Percentiles rank a stretch among this genome's conserved stretches.
These are phyloP conservation scores for Candida khao-thaluensis DNA, from an alignment of 805 yeast species.

Conservation along the genomic window DNA sequence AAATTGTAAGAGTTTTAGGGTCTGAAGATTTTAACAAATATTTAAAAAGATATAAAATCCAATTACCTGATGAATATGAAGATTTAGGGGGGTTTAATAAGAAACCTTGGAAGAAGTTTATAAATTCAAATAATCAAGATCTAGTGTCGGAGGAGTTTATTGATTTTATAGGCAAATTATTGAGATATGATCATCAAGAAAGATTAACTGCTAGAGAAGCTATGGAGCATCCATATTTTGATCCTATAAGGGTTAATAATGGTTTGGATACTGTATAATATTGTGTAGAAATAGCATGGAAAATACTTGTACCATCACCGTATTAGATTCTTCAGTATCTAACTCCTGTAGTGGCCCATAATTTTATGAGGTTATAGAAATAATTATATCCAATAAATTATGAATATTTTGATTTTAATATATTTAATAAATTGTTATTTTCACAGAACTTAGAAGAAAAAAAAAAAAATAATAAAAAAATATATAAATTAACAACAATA, in stretches of 20 bases:
- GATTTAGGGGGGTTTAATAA: constrained; percentile 64
- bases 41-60: constrained; percentile 66
- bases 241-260: constrained; percentile 16
- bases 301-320: no score
- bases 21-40: constrained; percentile 75
- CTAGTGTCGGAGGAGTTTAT: constrained; percentile 66
- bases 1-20: constrained; percentile 84
- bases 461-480: no score
- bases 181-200: constrained; percentile 85
- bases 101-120: constrained; percentile 83
- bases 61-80: constrained; percentile 72
- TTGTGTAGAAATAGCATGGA: no score
- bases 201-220: constrained; percentile 89
- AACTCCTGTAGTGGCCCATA: no score
- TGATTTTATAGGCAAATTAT: constrained; percentile 75
- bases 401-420: no score
- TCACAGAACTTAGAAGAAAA: no score
- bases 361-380: no score
- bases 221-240: constrained; percentile 60
- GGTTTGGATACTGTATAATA: neutral
- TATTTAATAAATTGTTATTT: no score
- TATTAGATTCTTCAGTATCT: no score
- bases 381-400: no score
- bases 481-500: no score
- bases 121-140: constrained; percentile 66